These are phyloP conservation scores for Hippophae rhamnoides DNA, from an alignment of 306 rosid species.

Conservation along the genomic window DNA sequence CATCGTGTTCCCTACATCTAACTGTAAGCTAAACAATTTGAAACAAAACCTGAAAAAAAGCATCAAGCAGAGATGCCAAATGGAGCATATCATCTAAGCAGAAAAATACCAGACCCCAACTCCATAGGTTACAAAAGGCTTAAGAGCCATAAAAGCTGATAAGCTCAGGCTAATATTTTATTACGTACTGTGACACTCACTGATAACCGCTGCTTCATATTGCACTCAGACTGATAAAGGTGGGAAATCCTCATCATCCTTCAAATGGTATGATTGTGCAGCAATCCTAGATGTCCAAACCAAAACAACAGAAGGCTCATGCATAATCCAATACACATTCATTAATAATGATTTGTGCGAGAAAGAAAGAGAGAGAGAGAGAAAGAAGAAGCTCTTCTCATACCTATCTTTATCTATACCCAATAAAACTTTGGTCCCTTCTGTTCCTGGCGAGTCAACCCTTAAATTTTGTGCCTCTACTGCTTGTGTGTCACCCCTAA, in stretches of 20 bases:
- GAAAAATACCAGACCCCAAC: constrained; percentile 20
- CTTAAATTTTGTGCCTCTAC: constrained; percentile 10
- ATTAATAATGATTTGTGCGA: not conserved
- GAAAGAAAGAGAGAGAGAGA: not conserved
- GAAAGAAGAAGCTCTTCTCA: not conserved
- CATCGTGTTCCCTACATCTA: constrained; percentile 17
- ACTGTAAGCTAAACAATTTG: constrained; percentile 6
- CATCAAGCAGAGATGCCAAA: constrained; percentile 12
- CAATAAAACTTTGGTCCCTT: constrained; percentile 16
- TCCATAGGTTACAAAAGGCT: constrained; percentile 15
- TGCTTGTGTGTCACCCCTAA: constrained; percentile 20
- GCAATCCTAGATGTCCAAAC: constrained; percentile 37
- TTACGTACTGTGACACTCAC: constrained; percentile 19
- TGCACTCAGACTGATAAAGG: constrained; percentile 36
- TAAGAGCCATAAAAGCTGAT: constrained; percentile 2
- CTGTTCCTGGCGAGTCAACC: constrained; percentile 17
- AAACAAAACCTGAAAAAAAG: constrained; percentile 19
- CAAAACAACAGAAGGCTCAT: constrained; percentile 12
- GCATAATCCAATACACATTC: not conserved
- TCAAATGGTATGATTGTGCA: constrained; percentile 36
- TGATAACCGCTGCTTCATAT: not conserved
- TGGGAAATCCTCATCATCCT: constrained; percentile 54
- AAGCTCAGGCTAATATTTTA: constrained; percentile 13
- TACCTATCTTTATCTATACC: constrained; percentile 33
- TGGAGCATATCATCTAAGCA: constrained; percentile 15